phyloP scores from a whole-genome alignment of 257 asterid genomes.

The Scutellaria galericulata region DNA sequence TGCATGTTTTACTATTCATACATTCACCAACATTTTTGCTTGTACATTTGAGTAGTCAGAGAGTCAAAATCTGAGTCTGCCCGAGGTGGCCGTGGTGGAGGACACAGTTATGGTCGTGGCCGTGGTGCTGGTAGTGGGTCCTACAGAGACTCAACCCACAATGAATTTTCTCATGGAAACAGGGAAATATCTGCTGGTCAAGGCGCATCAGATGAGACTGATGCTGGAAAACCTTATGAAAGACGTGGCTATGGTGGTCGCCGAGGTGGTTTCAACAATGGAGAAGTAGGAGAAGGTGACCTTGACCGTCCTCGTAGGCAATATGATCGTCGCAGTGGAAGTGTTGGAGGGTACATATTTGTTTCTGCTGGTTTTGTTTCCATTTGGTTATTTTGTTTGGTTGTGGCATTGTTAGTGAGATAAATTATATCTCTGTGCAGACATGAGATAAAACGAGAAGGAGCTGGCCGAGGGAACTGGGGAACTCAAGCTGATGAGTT shows the following conservation, averaged over 20 bases:
- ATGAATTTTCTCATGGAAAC: slow-evolving; percentile 52
- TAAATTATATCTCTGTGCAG: slow-evolving; percentile 39
- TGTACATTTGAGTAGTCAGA: slow-evolving; percentile 52
- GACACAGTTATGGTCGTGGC: slow-evolving; percentile 69
- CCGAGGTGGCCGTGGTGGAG: slow-evolving; percentile 71
- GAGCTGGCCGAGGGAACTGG: slow-evolving; percentile 90
- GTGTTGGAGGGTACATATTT: slow-evolving; percentile 70
- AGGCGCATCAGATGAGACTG: slow-evolving; percentile 53
- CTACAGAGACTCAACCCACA: slow-evolving; percentile 53
- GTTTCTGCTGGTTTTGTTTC: background rate
- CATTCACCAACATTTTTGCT: background rate
- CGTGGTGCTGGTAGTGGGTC: slow-evolving; percentile 69
- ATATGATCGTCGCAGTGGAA: slow-evolving; percentile 77
- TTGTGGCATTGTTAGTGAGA: background rate
- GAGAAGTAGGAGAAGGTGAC: slow-evolving; percentile 65
- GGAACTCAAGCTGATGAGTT: slow-evolving; percentile 74
- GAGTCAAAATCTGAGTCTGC: slow-evolving; percentile 63
- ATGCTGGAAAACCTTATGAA: slow-evolving; percentile 57
- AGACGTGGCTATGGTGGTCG: slow-evolving; percentile 74
- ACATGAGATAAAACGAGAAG: slow-evolving; percentile 69
- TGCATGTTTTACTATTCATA: background rate
- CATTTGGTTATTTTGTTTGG: background rate
- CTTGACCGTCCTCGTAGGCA: slow-evolving; percentile 66
- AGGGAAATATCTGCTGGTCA: slow-evolving; percentile 59
- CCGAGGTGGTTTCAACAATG: slow-evolving; percentile 72